Conservation (phyloP, 768 basidiomycete genomes). For the Sporobolomyces pararoseus region DNA sequence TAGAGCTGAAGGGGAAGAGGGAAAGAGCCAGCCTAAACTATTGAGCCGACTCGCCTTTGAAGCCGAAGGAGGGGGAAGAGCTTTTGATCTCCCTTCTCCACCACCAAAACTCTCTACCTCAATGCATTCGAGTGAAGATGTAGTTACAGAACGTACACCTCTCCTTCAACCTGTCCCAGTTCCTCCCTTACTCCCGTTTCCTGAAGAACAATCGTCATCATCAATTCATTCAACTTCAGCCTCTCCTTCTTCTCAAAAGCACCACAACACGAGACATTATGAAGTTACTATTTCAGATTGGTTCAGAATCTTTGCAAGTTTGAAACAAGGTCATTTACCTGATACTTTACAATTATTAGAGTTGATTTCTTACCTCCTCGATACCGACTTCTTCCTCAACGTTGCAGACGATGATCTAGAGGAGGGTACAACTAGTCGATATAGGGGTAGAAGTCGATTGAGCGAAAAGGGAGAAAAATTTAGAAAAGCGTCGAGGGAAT, state of each 20-base stretch:
- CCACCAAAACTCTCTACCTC: too few species aligned
- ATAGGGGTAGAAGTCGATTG: conserved; percentile 13
- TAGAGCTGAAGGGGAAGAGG: too few species aligned
- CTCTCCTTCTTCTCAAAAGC: background rate
- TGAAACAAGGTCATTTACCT: conserved; percentile 30
- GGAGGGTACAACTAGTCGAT: conserved; percentile 4
- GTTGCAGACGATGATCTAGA: background rate
- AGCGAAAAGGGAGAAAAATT: conserved; percentile 22
- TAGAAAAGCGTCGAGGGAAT: conserved; percentile 4
- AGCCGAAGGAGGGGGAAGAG: too few species aligned
- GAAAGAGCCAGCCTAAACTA: too few species aligned
- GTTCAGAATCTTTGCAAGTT: conserved; percentile 5
- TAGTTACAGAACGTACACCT: conserved; percentile 19
- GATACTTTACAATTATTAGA: conserved; percentile 2
- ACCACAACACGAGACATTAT: background rate
- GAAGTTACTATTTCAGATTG: background rate
- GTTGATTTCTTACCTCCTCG: background rate
- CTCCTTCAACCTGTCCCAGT: background rate
- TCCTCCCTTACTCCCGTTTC: background rate
- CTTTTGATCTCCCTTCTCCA: too few species aligned
- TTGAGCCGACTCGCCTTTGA: background rate
- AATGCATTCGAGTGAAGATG: too few species aligned
- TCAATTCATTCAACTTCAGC: too few species aligned
- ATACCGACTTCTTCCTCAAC: background rate
- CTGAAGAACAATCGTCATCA: background rate